These are phyloP conservation scores for Amanita subjunquillea DNA, from an alignment of 768 basidiomycete genomes.

Conservation along the genomic window DNA sequence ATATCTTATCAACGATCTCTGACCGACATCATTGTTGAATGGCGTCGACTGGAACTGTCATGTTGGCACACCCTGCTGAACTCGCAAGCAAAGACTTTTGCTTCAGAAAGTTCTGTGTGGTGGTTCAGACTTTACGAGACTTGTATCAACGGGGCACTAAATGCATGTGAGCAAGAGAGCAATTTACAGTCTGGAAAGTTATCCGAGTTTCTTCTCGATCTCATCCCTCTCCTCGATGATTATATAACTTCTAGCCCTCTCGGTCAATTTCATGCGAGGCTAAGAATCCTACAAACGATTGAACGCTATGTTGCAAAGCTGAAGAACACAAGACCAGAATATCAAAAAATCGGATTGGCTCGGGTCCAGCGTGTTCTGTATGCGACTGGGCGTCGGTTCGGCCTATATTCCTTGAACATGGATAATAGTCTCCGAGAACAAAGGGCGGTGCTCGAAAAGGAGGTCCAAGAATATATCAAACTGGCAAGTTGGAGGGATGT, in stretches of 20 bases:
- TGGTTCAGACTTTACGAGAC: slow-evolving; percentile 90
- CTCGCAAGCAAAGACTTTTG: slow-evolving; percentile 50
- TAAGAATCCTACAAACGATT: slow-evolving; percentile 65
- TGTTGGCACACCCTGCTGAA: slow-evolving; percentile 80
- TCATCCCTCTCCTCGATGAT: slow-evolving; percentile 72
- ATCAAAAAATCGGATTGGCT: slow-evolving; percentile 23
- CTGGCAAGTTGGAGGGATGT: slow-evolving; percentile 98
- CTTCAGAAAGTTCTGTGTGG: slow-evolving; percentile 46
- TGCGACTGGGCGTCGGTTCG: slow-evolving; percentile 52
- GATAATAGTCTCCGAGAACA: slow-evolving; percentile 40
- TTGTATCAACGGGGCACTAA: slow-evolving; percentile 50
- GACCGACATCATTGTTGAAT: slow-evolving; percentile 68
- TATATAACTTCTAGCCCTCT: slow-evolving; percentile 70
- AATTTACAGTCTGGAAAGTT: slow-evolving; percentile 21
- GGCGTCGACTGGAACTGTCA: slow-evolving; percentile 83
- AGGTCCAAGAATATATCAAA: slow-evolving; percentile 79
- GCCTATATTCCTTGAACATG: slow-evolving; percentile 45
- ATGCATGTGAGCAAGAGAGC: slow-evolving; percentile 30
- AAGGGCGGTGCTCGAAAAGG: slow-evolving; percentile 59
- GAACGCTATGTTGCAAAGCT: slow-evolving; percentile 35
- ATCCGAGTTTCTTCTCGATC: slow-evolving; percentile 45
- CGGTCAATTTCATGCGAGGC: slow-evolving; percentile 69
- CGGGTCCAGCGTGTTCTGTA: slow-evolving; percentile 51
- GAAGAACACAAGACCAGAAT: slow-evolving; percentile 17
- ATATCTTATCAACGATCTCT: slow-evolving; percentile 54